A percentile compares a stretch with the other conserved stretches of the same genome.
These are phyloP conservation scores for Eucalyptus paniculata DNA, from an alignment of 345 rosid species.

Conservation along the genomic window DNA sequence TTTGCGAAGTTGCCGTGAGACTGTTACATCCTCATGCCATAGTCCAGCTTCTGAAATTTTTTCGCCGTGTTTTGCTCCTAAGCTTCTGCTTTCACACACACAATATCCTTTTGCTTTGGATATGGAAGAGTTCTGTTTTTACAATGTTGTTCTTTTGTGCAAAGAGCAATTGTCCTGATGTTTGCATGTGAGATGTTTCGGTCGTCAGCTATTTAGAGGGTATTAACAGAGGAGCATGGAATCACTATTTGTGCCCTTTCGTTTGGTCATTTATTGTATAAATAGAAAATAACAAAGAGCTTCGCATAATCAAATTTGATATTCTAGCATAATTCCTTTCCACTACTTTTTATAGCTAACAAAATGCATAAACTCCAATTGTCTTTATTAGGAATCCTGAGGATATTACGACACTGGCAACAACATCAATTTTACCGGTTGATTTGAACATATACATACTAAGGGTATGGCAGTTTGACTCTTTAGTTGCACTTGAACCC, in stretches of 20 bases:
- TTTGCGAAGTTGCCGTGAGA: background rate
- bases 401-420: conserved; percentile 44
- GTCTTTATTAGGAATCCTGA: conserved; percentile 37
- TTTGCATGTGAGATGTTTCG: background rate
- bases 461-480: conserved; percentile 19
- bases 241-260: background rate
- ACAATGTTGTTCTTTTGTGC: background rate
- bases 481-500: background rate
- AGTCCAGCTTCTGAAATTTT: background rate
- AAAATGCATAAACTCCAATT: background rate
- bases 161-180: background rate
- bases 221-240: background rate
- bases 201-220: background rate
- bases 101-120: background rate
- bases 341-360: background rate
- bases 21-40: background rate
- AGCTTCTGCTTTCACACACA: too few relatives aligned
- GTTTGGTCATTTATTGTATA: background rate
- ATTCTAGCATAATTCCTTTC: background rate
- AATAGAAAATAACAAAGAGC: background rate
- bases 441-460: conserved; percentile 72
- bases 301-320: background rate
- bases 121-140: background rate
- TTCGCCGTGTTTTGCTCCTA: too few relatives aligned
- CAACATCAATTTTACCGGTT: conserved; percentile 76